Evolutionary conservation across 148 eudicot species (phyloP).

Genomic region (Amaranthus palmeri): DNA sequence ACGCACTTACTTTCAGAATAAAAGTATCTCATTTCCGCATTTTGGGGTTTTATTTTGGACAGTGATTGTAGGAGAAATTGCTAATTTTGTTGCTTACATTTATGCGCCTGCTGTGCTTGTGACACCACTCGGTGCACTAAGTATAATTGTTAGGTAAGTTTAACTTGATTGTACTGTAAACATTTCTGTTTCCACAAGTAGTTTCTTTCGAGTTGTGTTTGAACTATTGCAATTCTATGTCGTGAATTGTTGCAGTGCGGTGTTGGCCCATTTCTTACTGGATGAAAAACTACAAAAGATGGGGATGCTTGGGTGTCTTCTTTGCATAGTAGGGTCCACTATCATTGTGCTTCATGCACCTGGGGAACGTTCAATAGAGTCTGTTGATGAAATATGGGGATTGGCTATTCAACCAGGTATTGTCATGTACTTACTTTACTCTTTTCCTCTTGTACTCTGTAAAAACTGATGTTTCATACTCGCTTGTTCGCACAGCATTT

Average conservation of each 20-base stretch:
- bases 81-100: slow-evolving; percentile 80
- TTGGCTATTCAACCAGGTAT: slow-evolving; percentile 83
- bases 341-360: slow-evolving; percentile 93
- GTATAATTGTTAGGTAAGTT: slow-evolving; percentile 85
- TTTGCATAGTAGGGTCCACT: slow-evolving; percentile 76
- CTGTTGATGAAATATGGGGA: slow-evolving; percentile 86
- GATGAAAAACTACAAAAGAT: slow-evolving; percentile 68
- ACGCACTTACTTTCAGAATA: background rate
- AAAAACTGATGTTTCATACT: background rate
- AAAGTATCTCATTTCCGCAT: slow-evolving; percentile 17
- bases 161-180: slow-evolving; percentile 4
- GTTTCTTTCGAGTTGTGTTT: background rate
- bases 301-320: slow-evolving; percentile 82
- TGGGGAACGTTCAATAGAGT: slow-evolving; percentile 55
- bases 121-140: slow-evolving; percentile 89
- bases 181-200: background rate
- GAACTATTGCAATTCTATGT: slow-evolving; percentile 9
- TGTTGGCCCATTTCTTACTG: slow-evolving; percentile 76
- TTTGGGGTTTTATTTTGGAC: slow-evolving; percentile 24
- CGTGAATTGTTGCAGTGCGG: slow-evolving; percentile 48
- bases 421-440: background rate
- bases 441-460: background rate
- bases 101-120: slow-evolving; percentile 98
- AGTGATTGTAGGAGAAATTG: slow-evolving; percentile 87
- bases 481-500: slow-evolving; percentile 54